Conservation (phyloP, 306 rosid species). For the Cyclanthera cordifolia region DNA sequence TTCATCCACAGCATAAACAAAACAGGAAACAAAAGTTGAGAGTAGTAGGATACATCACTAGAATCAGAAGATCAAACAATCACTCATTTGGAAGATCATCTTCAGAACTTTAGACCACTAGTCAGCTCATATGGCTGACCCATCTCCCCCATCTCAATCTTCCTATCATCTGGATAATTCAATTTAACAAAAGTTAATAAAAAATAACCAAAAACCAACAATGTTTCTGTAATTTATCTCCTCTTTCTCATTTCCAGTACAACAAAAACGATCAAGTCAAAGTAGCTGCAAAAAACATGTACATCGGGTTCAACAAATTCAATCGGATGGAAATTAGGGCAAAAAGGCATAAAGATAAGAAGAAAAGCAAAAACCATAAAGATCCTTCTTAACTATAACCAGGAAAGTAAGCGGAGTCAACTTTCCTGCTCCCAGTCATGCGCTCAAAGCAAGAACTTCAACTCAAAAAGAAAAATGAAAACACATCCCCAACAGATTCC, state of each 20-base stretch:
- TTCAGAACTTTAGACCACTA: background rate
- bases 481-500: background rate
- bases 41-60: too few species aligned
- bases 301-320: background rate
- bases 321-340: background rate
- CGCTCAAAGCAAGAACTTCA: too few species aligned
- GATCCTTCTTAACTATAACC: constrained; percentile 8
- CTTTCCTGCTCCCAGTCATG: background rate
- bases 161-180: constrained; percentile 1
- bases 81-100: too few species aligned
- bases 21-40: too few species aligned
- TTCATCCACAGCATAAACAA: too few species aligned
- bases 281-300: background rate
- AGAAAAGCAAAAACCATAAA: constrained; percentile 5
- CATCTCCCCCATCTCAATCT: background rate
- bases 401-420: constrained; percentile 9
- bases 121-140: constrained; percentile 1
- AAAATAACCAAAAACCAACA: background rate
- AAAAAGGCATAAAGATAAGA: background rate
- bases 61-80: too few species aligned
- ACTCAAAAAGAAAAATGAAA: background rate
- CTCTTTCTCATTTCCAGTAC: background rate
- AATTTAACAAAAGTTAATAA: background rate
- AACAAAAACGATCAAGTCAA: background rate
- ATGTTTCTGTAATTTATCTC: background rate